These are phyloP conservation scores for Fremontodendron californicum DNA, from an alignment of 345 rosid species.

Conservation along the genomic window DNA sequence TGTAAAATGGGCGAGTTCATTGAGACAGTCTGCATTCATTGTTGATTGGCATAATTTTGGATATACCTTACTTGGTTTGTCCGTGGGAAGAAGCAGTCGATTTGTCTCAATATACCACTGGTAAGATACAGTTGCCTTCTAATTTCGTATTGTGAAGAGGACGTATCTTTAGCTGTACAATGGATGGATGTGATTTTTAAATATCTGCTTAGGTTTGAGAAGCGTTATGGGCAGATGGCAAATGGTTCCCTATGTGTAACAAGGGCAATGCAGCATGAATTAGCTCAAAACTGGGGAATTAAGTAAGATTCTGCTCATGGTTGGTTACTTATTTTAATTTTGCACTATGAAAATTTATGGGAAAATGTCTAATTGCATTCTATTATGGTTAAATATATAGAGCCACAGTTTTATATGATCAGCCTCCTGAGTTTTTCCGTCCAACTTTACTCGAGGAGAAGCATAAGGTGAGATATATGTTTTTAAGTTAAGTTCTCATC, in stretches of 20 bases:
- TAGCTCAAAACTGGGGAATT: conserved; percentile 94
- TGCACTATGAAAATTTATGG: neutral
- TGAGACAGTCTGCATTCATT: conserved; percentile 61
- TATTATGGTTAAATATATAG: conserved; percentile 35
- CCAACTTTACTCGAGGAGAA: conserved; percentile 72
- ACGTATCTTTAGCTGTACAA: neutral
- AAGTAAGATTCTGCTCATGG: conserved; percentile 49
- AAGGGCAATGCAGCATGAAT: conserved; percentile 93
- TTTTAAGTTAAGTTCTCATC: conserved; percentile 4
- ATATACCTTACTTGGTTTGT: conserved; percentile 81
- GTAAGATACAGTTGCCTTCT: conserved; percentile 34
- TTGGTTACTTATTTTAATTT: conserved; percentile 20
- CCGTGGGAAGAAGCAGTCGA: conserved; percentile 73
- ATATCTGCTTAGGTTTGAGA: conserved; percentile 59
- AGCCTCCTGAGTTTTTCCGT: conserved; percentile 89
- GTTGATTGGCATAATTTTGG: conserved; percentile 99
- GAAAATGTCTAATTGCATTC: conserved; percentile 11
- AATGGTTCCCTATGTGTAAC: conserved; percentile 86
- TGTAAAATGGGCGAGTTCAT: conserved; percentile 89
- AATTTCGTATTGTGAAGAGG: neutral
- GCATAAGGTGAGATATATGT: conserved; percentile 54
- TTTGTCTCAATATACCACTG: conserved; percentile 81
- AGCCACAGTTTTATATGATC: conserved; percentile 83
- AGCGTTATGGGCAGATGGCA: conserved; percentile 80
- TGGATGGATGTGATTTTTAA: conserved; percentile 12